Conservation (phyloP, 2,329 filamentous ascomycete genomes). For the Paecilomyces variotii region DNA sequence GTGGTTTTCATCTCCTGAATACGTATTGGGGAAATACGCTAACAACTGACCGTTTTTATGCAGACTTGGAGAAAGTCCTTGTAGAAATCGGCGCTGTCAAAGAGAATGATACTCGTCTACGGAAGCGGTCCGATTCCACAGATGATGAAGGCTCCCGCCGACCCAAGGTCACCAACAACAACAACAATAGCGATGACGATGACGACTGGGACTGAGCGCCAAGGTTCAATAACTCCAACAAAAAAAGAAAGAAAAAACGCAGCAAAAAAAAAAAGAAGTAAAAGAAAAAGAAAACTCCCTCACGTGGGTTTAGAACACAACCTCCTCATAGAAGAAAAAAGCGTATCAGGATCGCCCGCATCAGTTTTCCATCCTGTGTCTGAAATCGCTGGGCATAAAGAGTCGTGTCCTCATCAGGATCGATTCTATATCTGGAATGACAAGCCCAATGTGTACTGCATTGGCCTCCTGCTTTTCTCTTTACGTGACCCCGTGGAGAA, state of each 20-base stretch:
- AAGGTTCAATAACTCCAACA: not conserved
- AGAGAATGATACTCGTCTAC: conserved; percentile 68
- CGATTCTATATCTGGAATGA: too few species aligned
- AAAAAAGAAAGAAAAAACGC: not conserved
- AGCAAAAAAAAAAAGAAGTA: too few species aligned
- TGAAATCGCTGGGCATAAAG: too few species aligned
- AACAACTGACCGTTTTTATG: not conserved
- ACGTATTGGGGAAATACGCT: not conserved
- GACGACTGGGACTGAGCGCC: conserved; percentile 49
- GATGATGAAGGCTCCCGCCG: conserved; percentile 45
- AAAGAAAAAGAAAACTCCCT: too few species aligned
- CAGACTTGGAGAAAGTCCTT: conserved; percentile 70
- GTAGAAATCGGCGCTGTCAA: conserved; percentile 75
- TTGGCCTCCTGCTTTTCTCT: too few species aligned
- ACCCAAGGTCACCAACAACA: conserved; percentile 44
- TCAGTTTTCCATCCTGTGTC: too few species aligned
- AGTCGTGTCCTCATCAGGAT: too few species aligned
- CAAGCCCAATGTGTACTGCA: too few species aligned
- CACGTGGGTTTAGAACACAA: too few species aligned
- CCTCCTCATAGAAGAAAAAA: too few species aligned
- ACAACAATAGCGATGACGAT: conserved; percentile 36
- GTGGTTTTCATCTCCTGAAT: not conserved
- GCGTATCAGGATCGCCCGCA: too few species aligned
- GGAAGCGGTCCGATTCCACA: conserved; percentile 47
- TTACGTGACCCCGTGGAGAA: too few species aligned